Evolutionary conservation across 345 rosid species (phyloP).

Genomic region (Anastatica hierochuntica): DNA sequence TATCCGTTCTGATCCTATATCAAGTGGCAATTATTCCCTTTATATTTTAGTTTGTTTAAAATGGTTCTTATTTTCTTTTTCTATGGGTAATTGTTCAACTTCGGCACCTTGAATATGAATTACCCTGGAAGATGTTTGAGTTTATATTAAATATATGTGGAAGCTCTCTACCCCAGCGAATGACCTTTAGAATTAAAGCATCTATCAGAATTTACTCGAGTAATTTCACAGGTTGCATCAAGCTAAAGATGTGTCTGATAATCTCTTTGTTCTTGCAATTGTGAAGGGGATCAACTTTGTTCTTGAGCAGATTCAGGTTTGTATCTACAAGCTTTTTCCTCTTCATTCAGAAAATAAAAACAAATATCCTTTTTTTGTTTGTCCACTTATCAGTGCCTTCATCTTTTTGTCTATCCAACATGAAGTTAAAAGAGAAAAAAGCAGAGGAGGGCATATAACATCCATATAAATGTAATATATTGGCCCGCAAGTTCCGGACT

Average conservation of each 20-base stretch:
- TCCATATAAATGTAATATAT: no score
- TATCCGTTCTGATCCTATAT: background rate
- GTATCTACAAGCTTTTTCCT: no score
- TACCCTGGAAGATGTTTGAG: constrained; percentile 68
- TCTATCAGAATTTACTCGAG: constrained; percentile 39
- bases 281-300: constrained; percentile 73
- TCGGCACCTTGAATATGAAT: constrained; percentile 56
- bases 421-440: constrained; percentile 64
- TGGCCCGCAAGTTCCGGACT: no score
- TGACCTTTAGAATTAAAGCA: constrained; percentile 50
- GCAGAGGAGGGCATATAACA: constrained; percentile 63
- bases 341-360: background rate
- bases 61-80: background rate
- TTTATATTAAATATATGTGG: constrained; percentile 59
- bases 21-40: background rate
- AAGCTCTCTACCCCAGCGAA: constrained; percentile 72
- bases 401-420: constrained; percentile 13
- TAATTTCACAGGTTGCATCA: constrained; percentile 53
- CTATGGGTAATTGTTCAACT: constrained; percentile 45
- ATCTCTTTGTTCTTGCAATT: constrained; percentile 48
- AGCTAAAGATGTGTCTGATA: constrained; percentile 33
- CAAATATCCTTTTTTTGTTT: background rate
- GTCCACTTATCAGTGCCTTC: background rate
- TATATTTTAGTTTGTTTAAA: no score
- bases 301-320: constrained; percentile 82